Conservation (phyloP, 2,329 filamentous ascomycete species). For the Taxawa tesnikishii region DNA sequence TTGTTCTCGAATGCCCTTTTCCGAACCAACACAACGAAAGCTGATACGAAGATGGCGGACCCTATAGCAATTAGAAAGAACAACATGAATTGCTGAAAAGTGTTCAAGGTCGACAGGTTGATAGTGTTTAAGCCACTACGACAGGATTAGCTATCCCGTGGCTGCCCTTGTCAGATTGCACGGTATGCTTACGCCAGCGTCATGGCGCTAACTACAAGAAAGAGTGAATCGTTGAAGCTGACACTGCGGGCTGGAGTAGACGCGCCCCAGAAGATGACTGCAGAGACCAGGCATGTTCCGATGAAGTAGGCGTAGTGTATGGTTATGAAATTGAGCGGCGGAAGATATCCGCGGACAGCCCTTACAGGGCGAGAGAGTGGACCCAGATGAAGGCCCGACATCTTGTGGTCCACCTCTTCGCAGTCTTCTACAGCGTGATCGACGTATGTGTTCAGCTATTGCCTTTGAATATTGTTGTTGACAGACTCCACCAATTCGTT, state of each 20-base stretch:
- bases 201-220: constrained; percentile 54
- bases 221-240: constrained; percentile 52
- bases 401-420: too few species aligned
- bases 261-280: constrained; percentile 49
- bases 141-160: too few species aligned
- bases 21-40: constrained; percentile 49
- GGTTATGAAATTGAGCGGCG: constrained; percentile 20
- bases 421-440: too few species aligned
- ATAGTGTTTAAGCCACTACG: constrained; percentile 50
- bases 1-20: constrained; percentile 50
- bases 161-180: too few species aligned
- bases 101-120: constrained; percentile 51
- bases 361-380: constrained; percentile 5
- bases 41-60: constrained; percentile 54
- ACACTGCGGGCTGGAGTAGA: constrained; percentile 41
- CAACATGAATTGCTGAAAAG: constrained; percentile 55
- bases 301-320: constrained; percentile 59
- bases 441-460: too few species aligned
- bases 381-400: not conserved
- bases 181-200: constrained; percentile 39
- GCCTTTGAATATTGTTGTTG: too few species aligned
- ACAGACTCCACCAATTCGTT: too few species aligned
- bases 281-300: constrained; percentile 39
- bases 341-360: constrained; percentile 6
- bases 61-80: constrained; percentile 55